Evolutionary conservation across 108 stramenopile species (phyloP).

Genomic region (Cyclotella choctawhatcheeana): DNA sequence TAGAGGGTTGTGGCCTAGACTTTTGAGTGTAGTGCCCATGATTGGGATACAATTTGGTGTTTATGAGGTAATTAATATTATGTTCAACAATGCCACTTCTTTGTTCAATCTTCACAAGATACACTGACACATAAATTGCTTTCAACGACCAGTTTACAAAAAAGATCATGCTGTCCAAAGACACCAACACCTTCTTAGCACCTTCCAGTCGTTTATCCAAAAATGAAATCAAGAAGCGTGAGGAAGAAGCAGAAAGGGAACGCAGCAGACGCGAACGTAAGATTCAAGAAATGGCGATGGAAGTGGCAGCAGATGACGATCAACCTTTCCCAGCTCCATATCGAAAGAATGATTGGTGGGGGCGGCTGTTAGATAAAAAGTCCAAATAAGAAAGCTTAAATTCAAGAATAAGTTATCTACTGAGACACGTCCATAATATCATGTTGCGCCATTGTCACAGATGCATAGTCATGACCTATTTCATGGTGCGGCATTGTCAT

Average conservation of each 20-base stretch:
- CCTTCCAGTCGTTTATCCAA: conserved; percentile 37
- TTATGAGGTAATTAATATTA: conserved; percentile 65
- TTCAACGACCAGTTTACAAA: conserved; percentile 63
- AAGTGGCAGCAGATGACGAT: conserved; percentile 81
- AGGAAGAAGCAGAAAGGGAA: conserved; percentile 45
- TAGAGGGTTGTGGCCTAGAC: conserved; percentile 89
- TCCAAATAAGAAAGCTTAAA: conserved; percentile 17
- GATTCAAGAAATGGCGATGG: conserved; percentile 82
- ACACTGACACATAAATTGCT: not conserved
- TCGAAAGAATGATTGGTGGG: conserved; percentile 50
- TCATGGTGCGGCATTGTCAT: conserved; percentile 10
- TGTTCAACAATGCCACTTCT: not conserved
- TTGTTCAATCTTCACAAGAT: not conserved
- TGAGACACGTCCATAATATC: too few relatives aligned
- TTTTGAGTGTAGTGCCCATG: conserved; percentile 97
- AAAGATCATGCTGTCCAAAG: conserved; percentile 70
- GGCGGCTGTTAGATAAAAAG: conserved; percentile 16
- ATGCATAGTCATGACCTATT: not conserved
- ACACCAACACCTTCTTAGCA: conserved; percentile 19
- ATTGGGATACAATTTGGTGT: conserved; percentile 97
- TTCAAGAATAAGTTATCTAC: too few relatives aligned
- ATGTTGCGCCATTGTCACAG: not conserved
- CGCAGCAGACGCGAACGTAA: conserved; percentile 41
- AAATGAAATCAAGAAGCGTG: conserved; percentile 25
- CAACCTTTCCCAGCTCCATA: conserved; percentile 87